Percentiles rank a stretch among this genome's conserved stretches.
Evolutionary conservation across 2,329 filamentous ascomycete genomes (phyloP).

Genomic region (Neopestalotiopsis sp.): DNA sequence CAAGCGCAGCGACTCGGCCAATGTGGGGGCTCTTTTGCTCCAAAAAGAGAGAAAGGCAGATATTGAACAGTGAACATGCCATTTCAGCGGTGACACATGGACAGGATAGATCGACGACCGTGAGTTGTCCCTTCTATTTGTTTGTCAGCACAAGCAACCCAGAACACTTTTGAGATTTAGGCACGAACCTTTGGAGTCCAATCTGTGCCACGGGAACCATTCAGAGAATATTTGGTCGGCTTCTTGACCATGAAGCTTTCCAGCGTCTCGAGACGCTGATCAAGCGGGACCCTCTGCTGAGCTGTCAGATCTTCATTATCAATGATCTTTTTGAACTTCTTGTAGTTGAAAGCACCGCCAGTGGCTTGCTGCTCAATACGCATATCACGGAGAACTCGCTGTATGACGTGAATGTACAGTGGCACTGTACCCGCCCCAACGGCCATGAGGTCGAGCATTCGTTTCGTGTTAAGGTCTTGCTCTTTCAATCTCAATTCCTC

Average conservation of each 20-base stretch:
- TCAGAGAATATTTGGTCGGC: not conserved
- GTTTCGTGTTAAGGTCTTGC: slow-evolving; percentile 57
- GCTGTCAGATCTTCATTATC: slow-evolving; percentile 43
- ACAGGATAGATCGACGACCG: slow-evolving; percentile 75
- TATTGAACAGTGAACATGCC: slow-evolving; percentile 75
- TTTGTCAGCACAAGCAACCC: slow-evolving; percentile 23
- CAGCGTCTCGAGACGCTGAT: slow-evolving; percentile 64
- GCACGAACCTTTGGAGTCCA: slow-evolving; percentile 33
- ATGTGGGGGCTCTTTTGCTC: slow-evolving; percentile 49
- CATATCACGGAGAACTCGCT: slow-evolving; percentile 61
- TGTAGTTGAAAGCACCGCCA: slow-evolving; percentile 52
- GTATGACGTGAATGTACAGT: slow-evolving; percentile 62
- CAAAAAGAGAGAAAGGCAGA: slow-evolving; percentile 70
- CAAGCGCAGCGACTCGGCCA: slow-evolving; percentile 70
- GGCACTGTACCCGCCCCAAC: slow-evolving; percentile 51
- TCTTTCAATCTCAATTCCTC: slow-evolving; percentile 56
- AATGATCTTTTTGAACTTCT: slow-evolving; percentile 46
- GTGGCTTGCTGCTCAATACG: slow-evolving; percentile 48
- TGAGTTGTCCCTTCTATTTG: slow-evolving; percentile 55
- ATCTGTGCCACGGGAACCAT: slow-evolving; percentile 28
- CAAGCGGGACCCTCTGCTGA: slow-evolving; percentile 59
- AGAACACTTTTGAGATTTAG: slow-evolving; percentile 19
- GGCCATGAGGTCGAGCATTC: slow-evolving; percentile 66
- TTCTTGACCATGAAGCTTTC: slow-evolving; percentile 63
- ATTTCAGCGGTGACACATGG: slow-evolving; percentile 70